phyloP scores from a whole-genome alignment of 1,284 basidiomycete species.

The Stereum hirsutum region DNA sequence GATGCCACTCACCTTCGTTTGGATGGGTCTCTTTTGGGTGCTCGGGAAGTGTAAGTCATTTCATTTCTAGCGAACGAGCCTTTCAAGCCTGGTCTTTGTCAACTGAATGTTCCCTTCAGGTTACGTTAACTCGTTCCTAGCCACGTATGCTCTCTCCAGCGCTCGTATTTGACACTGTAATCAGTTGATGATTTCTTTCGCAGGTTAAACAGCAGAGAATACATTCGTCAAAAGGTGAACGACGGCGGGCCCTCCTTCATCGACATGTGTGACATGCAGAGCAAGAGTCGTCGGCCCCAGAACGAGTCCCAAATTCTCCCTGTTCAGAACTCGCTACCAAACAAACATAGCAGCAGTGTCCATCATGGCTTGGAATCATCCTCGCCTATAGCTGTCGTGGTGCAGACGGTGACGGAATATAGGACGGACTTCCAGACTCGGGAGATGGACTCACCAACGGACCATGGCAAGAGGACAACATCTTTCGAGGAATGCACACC shows the following conservation, averaged over 20 bases:
- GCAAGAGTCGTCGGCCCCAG: background rate
- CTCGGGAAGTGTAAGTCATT: slow-evolving; percentile 20
- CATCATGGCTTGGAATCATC: background rate
- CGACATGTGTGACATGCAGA: background rate
- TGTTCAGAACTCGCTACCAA: background rate
- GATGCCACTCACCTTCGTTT: slow-evolving; percentile 22
- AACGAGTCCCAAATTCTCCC: background rate
- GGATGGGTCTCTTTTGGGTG: slow-evolving; percentile 23
- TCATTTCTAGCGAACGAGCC: no score
- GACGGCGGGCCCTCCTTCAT: background rate
- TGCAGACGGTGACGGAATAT: background rate
- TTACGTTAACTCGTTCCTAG: slow-evolving; percentile 20
- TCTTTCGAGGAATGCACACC: no score
- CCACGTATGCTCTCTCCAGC: slow-evolving; percentile 11
- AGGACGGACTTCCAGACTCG: background rate
- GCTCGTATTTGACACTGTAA: background rate
- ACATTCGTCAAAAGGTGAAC: background rate
- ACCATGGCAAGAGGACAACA: no score
- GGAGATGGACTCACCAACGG: background rate
- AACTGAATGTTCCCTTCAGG: slow-evolving; percentile 8
- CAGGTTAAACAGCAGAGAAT: background rate
- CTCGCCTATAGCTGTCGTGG: background rate
- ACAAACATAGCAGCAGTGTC: background rate
- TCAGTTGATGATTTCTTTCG: background rate
- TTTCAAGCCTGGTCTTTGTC: background rate